Evolutionary conservation across 306 rosid genomes (phyloP), one percentile per base, ranked within the genome.

Genomic region (Vicia sativa): DNA sequence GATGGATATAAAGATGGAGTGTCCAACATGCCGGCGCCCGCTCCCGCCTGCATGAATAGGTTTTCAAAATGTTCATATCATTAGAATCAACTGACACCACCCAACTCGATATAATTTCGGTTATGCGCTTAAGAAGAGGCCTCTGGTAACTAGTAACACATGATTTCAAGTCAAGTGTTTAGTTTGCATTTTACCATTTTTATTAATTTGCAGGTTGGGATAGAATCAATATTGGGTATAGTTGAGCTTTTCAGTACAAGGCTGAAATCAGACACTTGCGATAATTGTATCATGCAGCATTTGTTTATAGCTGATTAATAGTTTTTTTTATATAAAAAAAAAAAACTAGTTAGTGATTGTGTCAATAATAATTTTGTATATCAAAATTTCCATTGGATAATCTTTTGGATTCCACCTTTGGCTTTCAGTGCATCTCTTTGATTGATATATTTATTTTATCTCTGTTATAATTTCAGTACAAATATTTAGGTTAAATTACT

Each of bases 1-100:
- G 99, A 93, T 93, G 99, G 99, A 93, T 81, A 82, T 90, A 74
- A 93, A 93, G 88, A 93, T 93, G 99, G 99, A 90, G 85, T 93
- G 99, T 81, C 99, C 99, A 3, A 93, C 99, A 53, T 93, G 99
- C 69, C 96, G 99, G 80, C 91, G 99, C 62, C 75, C 91, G 1
- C 83, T 90, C 64, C 99, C 99, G 6, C 92, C 99, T 5, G 97
- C 95, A 65, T 93, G 72, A 67, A 35, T 21, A 68, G 79, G 79
- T 72, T 45, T 58, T 75, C 63, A 14, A 50, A 49, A 12, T 74
- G 82, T 82, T 81, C 67, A 85, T 83, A 79, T 68, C 58, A 42
- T 44, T 82, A 79, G 88, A 82, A 84, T 79, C 81, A 79, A 75
- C 89, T 77, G 78, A 80, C 80, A 62, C 55, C 46, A 31, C 75